Evolutionary conservation across 164 flowering plant species (phyloP).

Genomic region (Tetracentron sinense): DNA sequence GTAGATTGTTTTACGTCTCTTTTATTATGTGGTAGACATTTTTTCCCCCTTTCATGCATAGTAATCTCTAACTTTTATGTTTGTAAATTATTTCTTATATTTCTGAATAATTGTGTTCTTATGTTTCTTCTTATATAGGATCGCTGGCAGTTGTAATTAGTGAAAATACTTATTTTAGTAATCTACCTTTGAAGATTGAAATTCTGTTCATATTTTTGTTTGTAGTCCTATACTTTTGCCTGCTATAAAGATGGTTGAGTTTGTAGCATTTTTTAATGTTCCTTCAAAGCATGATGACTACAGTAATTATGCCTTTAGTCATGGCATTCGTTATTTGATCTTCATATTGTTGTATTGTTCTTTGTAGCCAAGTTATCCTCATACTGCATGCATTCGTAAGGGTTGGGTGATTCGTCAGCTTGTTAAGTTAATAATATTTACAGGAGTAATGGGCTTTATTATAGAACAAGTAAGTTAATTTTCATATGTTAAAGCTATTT

Average conservation of each 20-base stretch:
- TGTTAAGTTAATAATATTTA: slow-evolving; percentile 78
- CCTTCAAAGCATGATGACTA: background rate
- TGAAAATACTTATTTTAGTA: too few relatives aligned
- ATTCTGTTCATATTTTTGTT: background rate
- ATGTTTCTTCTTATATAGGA: too few relatives aligned
- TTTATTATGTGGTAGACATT: too few relatives aligned
- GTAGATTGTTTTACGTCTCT: too few relatives aligned
- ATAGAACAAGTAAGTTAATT: slow-evolving; percentile 66
- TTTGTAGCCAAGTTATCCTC: slow-evolving; percentile 85
- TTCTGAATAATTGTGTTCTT: too few relatives aligned
- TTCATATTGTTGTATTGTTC: slow-evolving; percentile 14
- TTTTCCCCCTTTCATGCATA: too few relatives aligned
- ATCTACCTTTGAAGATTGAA: too few relatives aligned
- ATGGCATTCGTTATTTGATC: background rate
- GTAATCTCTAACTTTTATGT: too few relatives aligned
- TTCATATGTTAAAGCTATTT: slow-evolving; percentile 1
- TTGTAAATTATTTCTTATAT: too few relatives aligned
- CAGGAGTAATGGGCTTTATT: slow-evolving; percentile 92
- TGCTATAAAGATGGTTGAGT: background rate
- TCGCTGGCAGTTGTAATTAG: too few relatives aligned
- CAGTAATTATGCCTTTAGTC: background rate
- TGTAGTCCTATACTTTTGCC: background rate
- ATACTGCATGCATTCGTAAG: slow-evolving; percentile 63
- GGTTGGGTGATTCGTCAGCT: slow-evolving; percentile 87
- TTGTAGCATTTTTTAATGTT: background rate